Evolutionary conservation across 768 basidiomycete genomes (phyloP).

Genomic region (Pisolithus albus): DNA sequence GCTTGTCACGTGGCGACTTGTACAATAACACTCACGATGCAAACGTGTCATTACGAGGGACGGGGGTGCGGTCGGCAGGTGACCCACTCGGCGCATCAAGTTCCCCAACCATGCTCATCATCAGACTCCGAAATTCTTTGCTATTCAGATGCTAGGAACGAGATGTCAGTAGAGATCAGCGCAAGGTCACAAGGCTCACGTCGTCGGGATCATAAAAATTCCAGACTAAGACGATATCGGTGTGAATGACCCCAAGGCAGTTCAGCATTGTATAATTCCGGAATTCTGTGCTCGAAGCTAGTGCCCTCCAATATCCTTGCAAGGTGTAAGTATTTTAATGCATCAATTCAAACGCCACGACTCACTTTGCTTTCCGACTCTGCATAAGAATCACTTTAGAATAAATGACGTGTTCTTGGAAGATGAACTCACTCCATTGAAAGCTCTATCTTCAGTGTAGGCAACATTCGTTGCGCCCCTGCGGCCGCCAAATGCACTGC

Average conservation of each 20-base stretch:
- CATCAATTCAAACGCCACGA: background rate
- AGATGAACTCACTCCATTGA: background rate
- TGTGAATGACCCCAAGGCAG: constrained; percentile 14
- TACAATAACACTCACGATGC: too few relatives aligned
- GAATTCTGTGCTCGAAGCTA: constrained; percentile 11
- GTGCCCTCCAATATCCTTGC: constrained; percentile 14
- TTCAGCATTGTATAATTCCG: background rate
- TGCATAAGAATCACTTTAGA: background rate
- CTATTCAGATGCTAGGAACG: background rate
- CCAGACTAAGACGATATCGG: constrained; percentile 15
- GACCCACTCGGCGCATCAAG: too few relatives aligned
- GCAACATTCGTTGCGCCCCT: constrained; percentile 2
- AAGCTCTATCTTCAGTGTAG: background rate
- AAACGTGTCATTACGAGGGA: too few relatives aligned
- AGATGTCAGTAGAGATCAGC: background rate
- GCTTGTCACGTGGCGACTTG: too few relatives aligned
- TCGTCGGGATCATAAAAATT: constrained; percentile 12
- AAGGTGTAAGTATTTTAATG: background rate
- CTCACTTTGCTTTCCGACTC: constrained; percentile 3
- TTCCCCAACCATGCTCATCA: background rate
- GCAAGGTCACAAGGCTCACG: background rate
- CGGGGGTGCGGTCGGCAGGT: too few relatives aligned
- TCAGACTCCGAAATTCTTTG: background rate
- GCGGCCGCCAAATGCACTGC: background rate
- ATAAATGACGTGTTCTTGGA: background rate